Conservation (phyloP, 768 basidiomycete genomes). For the Collybia nuda region DNA sequence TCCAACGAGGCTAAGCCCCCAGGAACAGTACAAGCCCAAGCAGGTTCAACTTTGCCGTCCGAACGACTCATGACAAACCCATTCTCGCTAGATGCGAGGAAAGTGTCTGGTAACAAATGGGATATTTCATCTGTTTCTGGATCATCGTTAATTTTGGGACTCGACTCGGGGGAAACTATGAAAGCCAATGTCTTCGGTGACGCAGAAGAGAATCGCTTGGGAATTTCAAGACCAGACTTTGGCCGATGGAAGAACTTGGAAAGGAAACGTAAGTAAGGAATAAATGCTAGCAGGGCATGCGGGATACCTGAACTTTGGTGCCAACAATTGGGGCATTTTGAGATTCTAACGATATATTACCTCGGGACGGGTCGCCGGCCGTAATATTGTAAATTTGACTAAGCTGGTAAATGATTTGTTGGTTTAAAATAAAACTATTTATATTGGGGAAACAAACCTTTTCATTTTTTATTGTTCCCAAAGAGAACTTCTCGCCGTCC, state of each 20-base stretch:
- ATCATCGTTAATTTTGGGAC: slow-evolving; percentile 3
- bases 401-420: slow-evolving; percentile 27
- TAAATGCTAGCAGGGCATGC: neutral
- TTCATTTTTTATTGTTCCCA: slow-evolving; percentile 41
- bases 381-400: slow-evolving; percentile 55
- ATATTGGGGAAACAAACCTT: slow-evolving; percentile 18
- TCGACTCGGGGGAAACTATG: slow-evolving; percentile 17
- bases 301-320: slow-evolving; percentile 44
- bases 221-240: slow-evolving; percentile 11
- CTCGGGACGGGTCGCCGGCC: slow-evolving; percentile 72
- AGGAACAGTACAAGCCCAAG: slow-evolving; percentile 43
- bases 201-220: slow-evolving; percentile 2
- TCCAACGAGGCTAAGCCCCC: slow-evolving; percentile 28
- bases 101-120: slow-evolving; percentile 25
- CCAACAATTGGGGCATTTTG: slow-evolving; percentile 49
- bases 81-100: slow-evolving; percentile 55
- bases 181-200: slow-evolving; percentile 10
- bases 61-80: slow-evolving; percentile 41
- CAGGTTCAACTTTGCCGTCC: slow-evolving; percentile 16
- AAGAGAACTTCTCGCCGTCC: slow-evolving; percentile 56
- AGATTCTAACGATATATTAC: slow-evolving; percentile 60
- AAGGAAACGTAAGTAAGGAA: slow-evolving; percentile 1
- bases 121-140: slow-evolving; percentile 4
- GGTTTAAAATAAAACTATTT: neutral
- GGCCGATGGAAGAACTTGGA: slow-evolving; percentile 43